Conservation (phyloP, 441 rosid genomes). For the Capsella rubella region DNA sequence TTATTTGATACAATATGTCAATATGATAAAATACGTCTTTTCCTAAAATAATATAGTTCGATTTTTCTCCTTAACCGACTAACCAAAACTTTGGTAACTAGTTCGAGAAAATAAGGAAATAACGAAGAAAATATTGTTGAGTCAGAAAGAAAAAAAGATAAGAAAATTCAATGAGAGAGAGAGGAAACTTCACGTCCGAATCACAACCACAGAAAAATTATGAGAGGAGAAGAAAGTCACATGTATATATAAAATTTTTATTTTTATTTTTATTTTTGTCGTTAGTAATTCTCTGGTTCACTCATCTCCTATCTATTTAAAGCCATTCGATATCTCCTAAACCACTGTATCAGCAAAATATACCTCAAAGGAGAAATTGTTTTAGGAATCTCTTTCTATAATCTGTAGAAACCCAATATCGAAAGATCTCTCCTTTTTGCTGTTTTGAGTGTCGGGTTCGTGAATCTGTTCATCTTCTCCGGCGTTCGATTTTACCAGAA, state of each 20-base stretch:
- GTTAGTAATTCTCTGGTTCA: conserved; percentile 31
- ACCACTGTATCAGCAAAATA: conserved; percentile 33
- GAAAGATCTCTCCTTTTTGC: conserved; percentile 27
- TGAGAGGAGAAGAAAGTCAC: background rate
- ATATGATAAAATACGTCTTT: too few relatives aligned
- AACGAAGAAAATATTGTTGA: background rate
- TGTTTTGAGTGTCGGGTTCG: conserved; percentile 41
- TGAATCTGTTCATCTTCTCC: background rate
- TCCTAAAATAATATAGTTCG: too few relatives aligned
- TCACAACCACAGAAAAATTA: conserved; percentile 23
- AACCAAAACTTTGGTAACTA: background rate
- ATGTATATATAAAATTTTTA: background rate
- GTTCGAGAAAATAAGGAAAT: background rate
- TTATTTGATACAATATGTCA: too few relatives aligned
- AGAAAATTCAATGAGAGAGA: background rate
- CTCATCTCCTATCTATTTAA: conserved; percentile 46
- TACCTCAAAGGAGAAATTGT: background rate
- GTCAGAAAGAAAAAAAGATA: background rate
- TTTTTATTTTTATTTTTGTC: background rate
- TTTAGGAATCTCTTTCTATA: background rate
- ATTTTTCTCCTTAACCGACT: background rate
- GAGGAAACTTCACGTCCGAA: conserved; percentile 15
- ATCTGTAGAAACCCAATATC: conserved; percentile 4
- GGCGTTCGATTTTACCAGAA: conserved; percentile 47
- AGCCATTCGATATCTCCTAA: conserved; percentile 36